phyloP scores from a whole-genome alignment of 495 filamentous ascomycete genomes.

The Ramalina intermedia region DNA sequence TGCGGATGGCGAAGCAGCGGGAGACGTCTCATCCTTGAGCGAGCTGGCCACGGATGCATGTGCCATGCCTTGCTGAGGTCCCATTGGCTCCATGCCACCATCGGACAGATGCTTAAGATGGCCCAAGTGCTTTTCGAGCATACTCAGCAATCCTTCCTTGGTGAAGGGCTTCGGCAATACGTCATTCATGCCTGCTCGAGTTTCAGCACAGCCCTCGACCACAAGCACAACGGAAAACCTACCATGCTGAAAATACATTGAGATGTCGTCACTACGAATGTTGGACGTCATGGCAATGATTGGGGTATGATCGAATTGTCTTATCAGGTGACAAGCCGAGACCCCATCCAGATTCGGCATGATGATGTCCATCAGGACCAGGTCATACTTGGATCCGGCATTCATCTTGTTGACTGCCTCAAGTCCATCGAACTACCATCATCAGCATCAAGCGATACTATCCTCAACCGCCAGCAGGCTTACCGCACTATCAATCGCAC shows the following conservation, averaged over 20 bases:
- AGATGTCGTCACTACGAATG: conserved; percentile 90
- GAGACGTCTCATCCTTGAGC: conserved; percentile 72
- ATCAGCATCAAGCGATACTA: conserved; percentile 2
- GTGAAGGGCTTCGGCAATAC: conserved; percentile 96
- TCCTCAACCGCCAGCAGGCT: conserved; percentile 22
- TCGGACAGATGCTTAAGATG: conserved; percentile 52
- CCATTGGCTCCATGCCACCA: conserved; percentile 38
- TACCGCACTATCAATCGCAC: conserved; percentile 83
- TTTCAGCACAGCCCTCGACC: conserved; percentile 6
- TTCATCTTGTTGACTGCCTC: conserved; percentile 91
- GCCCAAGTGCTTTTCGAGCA: conserved; percentile 77
- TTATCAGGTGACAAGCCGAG: conserved; percentile 84
- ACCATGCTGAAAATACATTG: conserved; percentile 96
- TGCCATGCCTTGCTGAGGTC: conserved; percentile 28
- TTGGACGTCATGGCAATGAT: conserved; percentile 99
- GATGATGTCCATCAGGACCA: conserved; percentile 98
- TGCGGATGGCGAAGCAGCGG: conserved; percentile 58
- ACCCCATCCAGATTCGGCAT: conserved; percentile 96
- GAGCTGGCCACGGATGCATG: conserved; percentile 43
- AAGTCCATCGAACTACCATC: conserved; percentile 64
- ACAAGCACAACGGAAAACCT: conserved; percentile 21
- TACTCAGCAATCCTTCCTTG: conserved; percentile 79
- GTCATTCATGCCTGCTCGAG: conserved; percentile 81
- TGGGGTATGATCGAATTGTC: conserved; percentile 75
- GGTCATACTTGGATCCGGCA: conserved; percentile 66